These are phyloP conservation scores for Ogataea trehaloabstinens DNA, from an alignment of 805 yeast species.

Conservation along the genomic window DNA sequence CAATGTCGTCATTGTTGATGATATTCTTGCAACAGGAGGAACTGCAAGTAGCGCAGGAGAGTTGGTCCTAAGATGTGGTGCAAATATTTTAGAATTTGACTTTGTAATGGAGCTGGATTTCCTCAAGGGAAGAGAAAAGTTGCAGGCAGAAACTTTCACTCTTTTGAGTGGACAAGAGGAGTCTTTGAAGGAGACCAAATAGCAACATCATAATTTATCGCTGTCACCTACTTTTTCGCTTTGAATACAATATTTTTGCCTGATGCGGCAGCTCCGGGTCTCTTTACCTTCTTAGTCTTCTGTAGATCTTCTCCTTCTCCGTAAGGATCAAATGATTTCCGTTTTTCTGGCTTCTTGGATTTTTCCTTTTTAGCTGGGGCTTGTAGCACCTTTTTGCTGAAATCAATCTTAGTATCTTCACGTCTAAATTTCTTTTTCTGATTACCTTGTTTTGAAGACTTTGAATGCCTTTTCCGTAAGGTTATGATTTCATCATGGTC, in stretches of 20 bases:
- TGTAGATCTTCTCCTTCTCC: constrained; percentile 29
- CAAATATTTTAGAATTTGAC: constrained; percentile 71
- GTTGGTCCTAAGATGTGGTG: constrained; percentile 65
- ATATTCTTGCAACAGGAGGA: constrained; percentile 97
- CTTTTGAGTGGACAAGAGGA: constrained; percentile 80
- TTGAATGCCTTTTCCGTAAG: constrained; percentile 27
- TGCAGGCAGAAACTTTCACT: constrained; percentile 86
- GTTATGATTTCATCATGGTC: constrained; percentile 32
- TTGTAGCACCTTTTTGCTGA: constrained; percentile 25
- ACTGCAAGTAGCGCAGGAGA: constrained; percentile 94
- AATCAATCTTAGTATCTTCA: constrained; percentile 28
- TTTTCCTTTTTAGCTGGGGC: constrained; percentile 10
- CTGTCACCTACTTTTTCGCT: constrained; percentile 11
- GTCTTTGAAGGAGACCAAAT: constrained; percentile 29
- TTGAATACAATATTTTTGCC: constrained; percentile 30
- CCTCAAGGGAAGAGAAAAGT: constrained; percentile 87
- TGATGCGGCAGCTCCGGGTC: constrained; percentile 23
- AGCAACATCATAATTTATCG: neutral
- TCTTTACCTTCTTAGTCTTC: constrained; percentile 26
- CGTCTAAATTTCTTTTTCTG: constrained; percentile 22
- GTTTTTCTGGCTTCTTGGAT: constrained; percentile 21
- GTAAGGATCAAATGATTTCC: constrained; percentile 60
- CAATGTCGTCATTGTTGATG: constrained; percentile 86
- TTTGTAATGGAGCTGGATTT: constrained; percentile 95
- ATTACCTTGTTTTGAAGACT: constrained; percentile 2